These are phyloP conservation scores for Musa troglodytarum DNA, from an alignment of 176 grass and related monocot species.

Conservation along the genomic window DNA sequence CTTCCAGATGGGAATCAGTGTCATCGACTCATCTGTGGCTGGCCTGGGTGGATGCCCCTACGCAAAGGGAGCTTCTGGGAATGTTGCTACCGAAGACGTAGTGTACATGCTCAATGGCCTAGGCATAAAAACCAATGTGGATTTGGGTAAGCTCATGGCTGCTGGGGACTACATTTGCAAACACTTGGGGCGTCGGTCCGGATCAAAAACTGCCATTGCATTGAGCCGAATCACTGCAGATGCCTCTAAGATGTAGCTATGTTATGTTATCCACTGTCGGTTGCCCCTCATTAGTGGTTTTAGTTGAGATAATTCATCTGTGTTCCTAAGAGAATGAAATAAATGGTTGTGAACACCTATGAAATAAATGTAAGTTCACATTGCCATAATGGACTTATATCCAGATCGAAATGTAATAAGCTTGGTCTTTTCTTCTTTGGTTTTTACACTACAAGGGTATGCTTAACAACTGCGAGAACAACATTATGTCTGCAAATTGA, in stretches of 20 bases:
- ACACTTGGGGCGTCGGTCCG: conserved; percentile 49
- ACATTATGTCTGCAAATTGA: too few relatives aligned
- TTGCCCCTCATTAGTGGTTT: not conserved
- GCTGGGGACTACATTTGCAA: conserved; percentile 85
- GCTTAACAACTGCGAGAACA: too few relatives aligned
- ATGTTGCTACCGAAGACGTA: conserved; percentile 74
- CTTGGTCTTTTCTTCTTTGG: too few relatives aligned
- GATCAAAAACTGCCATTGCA: conserved; percentile 63
- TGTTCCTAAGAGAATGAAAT: not conserved
- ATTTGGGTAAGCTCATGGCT: conserved; percentile 67
- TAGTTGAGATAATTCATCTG: not conserved
- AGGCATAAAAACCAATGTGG: conserved; percentile 61
- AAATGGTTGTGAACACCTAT: too few relatives aligned
- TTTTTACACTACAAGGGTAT: too few relatives aligned
- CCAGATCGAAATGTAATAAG: too few relatives aligned
- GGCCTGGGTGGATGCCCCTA: conserved; percentile 86
- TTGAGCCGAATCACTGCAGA: conserved; percentile 35
- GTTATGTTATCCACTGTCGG: not conserved
- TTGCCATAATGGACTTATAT: not conserved
- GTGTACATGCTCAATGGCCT: conserved; percentile 93
- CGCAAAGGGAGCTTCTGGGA: conserved; percentile 73
- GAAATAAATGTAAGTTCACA: not conserved
- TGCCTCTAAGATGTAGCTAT: conserved; percentile 10
- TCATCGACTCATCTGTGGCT: conserved; percentile 70
- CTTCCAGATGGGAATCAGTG: conserved; percentile 59